phyloP scores from a whole-genome alignment of 2,329 filamentous ascomycete genomes.

The Fusarium longipes region DNA sequence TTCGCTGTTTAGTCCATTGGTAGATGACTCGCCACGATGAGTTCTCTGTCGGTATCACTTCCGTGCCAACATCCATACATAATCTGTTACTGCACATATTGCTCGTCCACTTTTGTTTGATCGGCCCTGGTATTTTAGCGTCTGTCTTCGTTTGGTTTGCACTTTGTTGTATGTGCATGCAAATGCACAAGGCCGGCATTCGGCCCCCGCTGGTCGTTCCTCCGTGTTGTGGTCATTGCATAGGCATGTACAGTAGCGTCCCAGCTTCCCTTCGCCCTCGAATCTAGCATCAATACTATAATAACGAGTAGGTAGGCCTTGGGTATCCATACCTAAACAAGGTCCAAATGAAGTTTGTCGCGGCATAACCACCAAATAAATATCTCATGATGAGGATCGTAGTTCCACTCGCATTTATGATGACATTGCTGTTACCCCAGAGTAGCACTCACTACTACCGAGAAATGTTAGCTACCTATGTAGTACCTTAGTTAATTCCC shows the following conservation, averaged over 20 bases:
- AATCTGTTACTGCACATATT: neutral
- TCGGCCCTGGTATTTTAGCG: slow-evolving; percentile 26
- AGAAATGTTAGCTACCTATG: too few relatives aligned
- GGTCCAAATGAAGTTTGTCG: neutral
- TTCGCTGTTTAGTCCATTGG: slow-evolving; percentile 15
- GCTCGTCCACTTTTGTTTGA: neutral
- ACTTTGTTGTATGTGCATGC: slow-evolving; percentile 40
- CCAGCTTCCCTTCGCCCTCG: slow-evolving; percentile 17
- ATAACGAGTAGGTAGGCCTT: neutral
- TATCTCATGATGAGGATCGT: neutral
- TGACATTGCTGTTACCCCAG: neutral
- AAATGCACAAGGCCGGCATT: slow-evolving; percentile 43
- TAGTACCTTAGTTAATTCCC: slow-evolving; percentile 4
- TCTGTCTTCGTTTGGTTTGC: slow-evolving; percentile 23
- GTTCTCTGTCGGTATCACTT: slow-evolving; percentile 21
- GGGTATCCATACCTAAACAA: neutral
- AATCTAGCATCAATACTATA: neutral
- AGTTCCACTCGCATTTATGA: neutral
- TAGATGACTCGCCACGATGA: slow-evolving; percentile 33
- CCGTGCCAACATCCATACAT: slow-evolving; percentile 14
- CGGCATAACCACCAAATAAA: neutral
- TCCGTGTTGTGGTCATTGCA: slow-evolving; percentile 23
- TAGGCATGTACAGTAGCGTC: neutral
- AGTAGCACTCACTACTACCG: neutral
- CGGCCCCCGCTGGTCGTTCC: slow-evolving; percentile 40